Evolutionary conservation across 129 eudicot genomes (phyloP), one percentile per base, ranked within the genome.

Genomic region (Mikania micrantha): DNA sequence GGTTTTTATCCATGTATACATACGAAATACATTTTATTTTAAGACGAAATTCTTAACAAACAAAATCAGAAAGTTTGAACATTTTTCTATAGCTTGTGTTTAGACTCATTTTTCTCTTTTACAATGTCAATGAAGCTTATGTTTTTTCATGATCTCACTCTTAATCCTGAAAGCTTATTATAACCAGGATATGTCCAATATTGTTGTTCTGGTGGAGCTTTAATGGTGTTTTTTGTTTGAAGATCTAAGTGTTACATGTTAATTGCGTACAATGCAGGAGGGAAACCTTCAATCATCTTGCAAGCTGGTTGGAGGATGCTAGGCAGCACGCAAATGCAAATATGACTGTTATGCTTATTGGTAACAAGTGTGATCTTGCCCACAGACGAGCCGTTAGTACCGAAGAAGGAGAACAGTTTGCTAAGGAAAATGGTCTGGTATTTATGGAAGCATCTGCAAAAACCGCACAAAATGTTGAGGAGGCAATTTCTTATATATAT

Each of bases 281-380:
- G 81, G 97, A 88, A 73, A 87, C 97, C 29, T 91, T 91, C 35
- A 88, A 91, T 75, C 97, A 91, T 50, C 96, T 91, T 66, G 90
- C 90, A 8, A 91, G 94, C 57, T 91, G 97, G 97, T 84, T 91
- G 84, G 97, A 87, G 82, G 97, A 91, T 70, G 97, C 97, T 41
- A 85, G 96, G 82, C 93, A 87, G 77, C 93, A 85, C 70, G 97
- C 97, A 53, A 91, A 85, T 68, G 87, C 90, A 8, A 87, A 91
- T 71, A 91, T 91, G 97, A 87, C 97, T 4, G 87, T 91, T 58
- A 88, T 91, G 97, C 89, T 91, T 41, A 80, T 91, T 52, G 97
- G 97, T 47, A 91, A 91, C 74, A 91, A 87, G 71, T 54, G 86
- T 70, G 97, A 91, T 81, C 88, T 91, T 49, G 81, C 96, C 63